Conservation (phyloP, 2,329 filamentous ascomycete genomes). For the Fusarium penzigii region DNA sequence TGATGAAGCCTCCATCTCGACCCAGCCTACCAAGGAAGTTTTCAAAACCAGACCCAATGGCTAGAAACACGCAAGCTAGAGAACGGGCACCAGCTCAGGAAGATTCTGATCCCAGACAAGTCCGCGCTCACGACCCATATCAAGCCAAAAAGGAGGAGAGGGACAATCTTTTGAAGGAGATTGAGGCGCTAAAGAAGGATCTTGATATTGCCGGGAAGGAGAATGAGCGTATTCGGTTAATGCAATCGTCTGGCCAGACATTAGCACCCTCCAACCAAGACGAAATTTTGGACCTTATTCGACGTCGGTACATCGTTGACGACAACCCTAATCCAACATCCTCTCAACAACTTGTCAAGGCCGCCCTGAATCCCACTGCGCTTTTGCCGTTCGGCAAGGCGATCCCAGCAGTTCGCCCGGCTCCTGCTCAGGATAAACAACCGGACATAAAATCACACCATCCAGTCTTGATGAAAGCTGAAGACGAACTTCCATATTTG, state of each 20-base stretch:
- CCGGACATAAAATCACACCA: conserved; percentile 60
- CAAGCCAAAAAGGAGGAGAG: conserved; percentile 52
- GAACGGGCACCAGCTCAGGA: neutral
- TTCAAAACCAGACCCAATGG: neutral
- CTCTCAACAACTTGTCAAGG: conserved; percentile 47
- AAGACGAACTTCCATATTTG: conserved; percentile 68
- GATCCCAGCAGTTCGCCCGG: conserved; percentile 24
- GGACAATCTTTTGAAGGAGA: conserved; percentile 55
- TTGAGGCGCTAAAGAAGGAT: conserved; percentile 59
- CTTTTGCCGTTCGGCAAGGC: conserved; percentile 53
- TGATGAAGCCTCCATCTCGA: conserved; percentile 45
- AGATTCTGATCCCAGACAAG: conserved; percentile 2
- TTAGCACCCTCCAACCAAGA: conserved; percentile 37
- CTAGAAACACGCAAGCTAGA: conserved; percentile 1
- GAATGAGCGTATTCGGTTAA: conserved; percentile 53
- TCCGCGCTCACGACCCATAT: conserved; percentile 38
- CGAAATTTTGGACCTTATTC: conserved; percentile 43
- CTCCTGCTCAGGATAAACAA: conserved; percentile 31
- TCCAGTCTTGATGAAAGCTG: conserved; percentile 61
- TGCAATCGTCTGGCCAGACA: conserved; percentile 41
- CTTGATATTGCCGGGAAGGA: conserved; percentile 58
- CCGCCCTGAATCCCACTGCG: conserved; percentile 51
- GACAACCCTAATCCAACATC: conserved; percentile 25
- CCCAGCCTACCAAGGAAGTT: conserved; percentile 15
- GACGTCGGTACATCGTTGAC: conserved; percentile 40